Evolutionary conservation across 2,329 filamentous ascomycete genomes (phyloP).

Genomic region (Pyrenophora graminea): DNA sequence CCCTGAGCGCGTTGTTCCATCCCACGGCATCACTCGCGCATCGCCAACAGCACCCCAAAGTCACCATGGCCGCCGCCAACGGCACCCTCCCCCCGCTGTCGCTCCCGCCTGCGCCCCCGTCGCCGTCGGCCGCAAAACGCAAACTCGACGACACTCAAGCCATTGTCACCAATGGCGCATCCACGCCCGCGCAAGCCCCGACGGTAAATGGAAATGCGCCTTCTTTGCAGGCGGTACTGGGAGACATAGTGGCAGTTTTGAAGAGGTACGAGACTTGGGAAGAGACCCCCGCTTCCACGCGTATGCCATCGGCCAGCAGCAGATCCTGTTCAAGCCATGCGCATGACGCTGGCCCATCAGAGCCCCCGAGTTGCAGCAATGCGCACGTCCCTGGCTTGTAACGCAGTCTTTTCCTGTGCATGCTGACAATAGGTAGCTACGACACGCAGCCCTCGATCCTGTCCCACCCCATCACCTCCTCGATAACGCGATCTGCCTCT

Average conservation of each 20-base stretch:
- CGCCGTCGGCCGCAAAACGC: constrained; percentile 48
- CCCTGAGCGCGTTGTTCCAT: constrained; percentile 41
- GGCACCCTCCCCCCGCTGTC: constrained; percentile 42
- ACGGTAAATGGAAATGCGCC: constrained; percentile 23
- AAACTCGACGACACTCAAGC: constrained; percentile 49
- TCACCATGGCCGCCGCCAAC: constrained; percentile 44
- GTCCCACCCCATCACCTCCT: constrained; percentile 40
- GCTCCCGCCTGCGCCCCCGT: constrained; percentile 33
- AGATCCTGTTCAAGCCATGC: background rate
- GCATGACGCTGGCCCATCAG: background rate
- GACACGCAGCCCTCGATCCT: constrained; percentile 55
- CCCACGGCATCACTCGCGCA: constrained; percentile 39
- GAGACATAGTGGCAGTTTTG: constrained; percentile 50
- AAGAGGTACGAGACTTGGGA: constrained; percentile 39
- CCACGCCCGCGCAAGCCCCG: constrained; percentile 24
- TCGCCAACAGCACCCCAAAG: constrained; percentile 36
- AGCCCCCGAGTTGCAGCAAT: background rate
- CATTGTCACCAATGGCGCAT: constrained; percentile 36
- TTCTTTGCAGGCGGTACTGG: constrained; percentile 40
- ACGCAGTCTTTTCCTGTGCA: background rate
- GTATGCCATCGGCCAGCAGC: background rate
- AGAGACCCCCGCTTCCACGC: background rate
- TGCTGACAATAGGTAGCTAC: constrained; percentile 36
- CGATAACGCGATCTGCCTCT: constrained; percentile 36
- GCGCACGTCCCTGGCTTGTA: background rate